Evolutionary conservation across 2,329 filamentous ascomycete species (phyloP).

Genomic region (Aspergillus novoparasiticus): DNA sequence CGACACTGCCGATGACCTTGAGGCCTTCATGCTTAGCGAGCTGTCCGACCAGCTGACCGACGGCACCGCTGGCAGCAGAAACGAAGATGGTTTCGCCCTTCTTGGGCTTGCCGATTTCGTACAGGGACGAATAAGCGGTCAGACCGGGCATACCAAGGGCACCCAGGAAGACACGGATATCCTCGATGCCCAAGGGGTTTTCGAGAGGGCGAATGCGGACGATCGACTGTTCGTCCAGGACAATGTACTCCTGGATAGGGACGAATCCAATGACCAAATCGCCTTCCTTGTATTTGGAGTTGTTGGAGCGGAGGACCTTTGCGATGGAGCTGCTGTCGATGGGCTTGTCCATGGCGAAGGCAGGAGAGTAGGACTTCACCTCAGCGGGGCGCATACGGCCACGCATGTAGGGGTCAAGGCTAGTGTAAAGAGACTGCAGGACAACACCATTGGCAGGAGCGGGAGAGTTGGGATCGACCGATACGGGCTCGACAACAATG

Average conservation of each 20-base stretch:
- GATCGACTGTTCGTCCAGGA: constrained; percentile 53
- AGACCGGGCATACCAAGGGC: constrained; percentile 77
- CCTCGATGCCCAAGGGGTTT: constrained; percentile 61
- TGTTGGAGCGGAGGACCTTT: constrained; percentile 72
- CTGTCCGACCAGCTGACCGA: constrained; percentile 82
- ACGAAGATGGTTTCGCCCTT: constrained; percentile 82
- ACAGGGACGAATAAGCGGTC: constrained; percentile 73
- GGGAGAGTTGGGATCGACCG: constrained; percentile 62
- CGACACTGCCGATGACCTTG: constrained; percentile 77
- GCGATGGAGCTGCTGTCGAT: constrained; percentile 66
- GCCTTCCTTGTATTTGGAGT: constrained; percentile 63
- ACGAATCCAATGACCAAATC: constrained; percentile 64
- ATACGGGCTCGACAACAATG: constrained; percentile 65
- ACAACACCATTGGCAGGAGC: constrained; percentile 68
- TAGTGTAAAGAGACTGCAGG: constrained; percentile 71
- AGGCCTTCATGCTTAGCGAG: constrained; percentile 80
- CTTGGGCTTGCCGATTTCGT: constrained; percentile 74
- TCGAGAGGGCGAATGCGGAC: constrained; percentile 58
- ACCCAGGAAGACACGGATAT: constrained; percentile 66
- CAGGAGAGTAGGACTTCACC: constrained; percentile 67
- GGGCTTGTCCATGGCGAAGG: constrained; percentile 64
- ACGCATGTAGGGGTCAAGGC: constrained; percentile 83
- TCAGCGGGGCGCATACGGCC: constrained; percentile 71
- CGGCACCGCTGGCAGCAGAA: constrained; percentile 76
- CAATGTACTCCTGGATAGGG: constrained; percentile 71